phyloP scores from a whole-genome alignment of 495 filamentous ascomycete species.

The Aspergillus conjunctus region DNA sequence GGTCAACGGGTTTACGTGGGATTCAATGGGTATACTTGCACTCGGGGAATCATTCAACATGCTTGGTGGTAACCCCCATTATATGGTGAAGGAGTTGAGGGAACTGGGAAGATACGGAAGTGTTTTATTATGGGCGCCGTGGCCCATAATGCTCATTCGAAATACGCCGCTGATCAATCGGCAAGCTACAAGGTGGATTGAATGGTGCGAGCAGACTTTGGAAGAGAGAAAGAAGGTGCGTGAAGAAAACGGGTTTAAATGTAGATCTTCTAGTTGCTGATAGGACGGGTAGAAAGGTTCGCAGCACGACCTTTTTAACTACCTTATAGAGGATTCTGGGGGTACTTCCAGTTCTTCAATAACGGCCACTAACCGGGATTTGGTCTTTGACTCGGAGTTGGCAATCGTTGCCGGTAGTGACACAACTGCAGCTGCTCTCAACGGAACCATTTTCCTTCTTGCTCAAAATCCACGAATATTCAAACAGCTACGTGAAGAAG shows the following conservation, averaged over 20 bases:
- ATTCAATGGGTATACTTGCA: constrained; percentile 19
- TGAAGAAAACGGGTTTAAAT: neutral
- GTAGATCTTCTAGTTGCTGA: neutral
- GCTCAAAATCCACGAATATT: constrained; percentile 16
- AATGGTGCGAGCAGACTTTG: constrained; percentile 12
- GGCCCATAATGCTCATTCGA: constrained; percentile 10
- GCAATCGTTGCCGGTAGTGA: constrained; percentile 17
- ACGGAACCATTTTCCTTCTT: constrained; percentile 15
- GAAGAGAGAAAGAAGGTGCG: constrained; percentile 15
- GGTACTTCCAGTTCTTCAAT: neutral
- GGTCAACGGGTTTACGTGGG: constrained; percentile 16
- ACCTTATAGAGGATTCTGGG: constrained; percentile 14
- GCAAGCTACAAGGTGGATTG: constrained; percentile 2
- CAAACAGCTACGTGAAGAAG: constrained; percentile 16
- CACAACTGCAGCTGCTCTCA: constrained; percentile 14
- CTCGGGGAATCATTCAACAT: constrained; percentile 19
- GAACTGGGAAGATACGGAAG: neutral
- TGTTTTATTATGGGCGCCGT: constrained; percentile 6
- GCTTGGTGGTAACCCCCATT: constrained; percentile 10
- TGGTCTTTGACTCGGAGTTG: constrained; percentile 18
- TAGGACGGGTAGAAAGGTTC: constrained; percentile 3
- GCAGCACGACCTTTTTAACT: constrained; percentile 17
- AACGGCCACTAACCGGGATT: constrained; percentile 9
- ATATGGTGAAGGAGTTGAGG: neutral
- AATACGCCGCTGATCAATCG: neutral